Evolutionary conservation across 2,329 filamentous ascomycete genomes (phyloP).

Genomic region (Nemania bipapillata): DNA sequence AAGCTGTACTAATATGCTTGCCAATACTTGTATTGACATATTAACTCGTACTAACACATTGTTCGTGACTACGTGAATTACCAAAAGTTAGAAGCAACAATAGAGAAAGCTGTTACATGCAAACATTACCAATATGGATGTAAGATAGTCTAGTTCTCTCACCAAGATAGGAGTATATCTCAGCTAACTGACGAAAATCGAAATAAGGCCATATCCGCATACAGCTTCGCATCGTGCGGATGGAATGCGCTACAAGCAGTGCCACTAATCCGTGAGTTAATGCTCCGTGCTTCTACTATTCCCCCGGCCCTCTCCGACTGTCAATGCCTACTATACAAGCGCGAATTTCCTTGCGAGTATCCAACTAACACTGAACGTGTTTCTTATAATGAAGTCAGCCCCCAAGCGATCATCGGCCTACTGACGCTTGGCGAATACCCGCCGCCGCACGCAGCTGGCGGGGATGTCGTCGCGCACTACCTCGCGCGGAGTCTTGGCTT

Average conservation of each 20-base stretch:
- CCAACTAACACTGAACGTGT: conserved; percentile 5
- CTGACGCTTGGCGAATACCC: conserved; percentile 46
- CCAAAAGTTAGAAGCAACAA: not conserved
- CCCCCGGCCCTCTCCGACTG: not conserved
- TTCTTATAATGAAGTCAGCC: conserved; percentile 21
- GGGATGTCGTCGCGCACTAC: conserved; percentile 77
- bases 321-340: not conserved
- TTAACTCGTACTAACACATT: not conserved
- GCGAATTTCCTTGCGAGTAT: not conserved
- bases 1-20: not conserved
- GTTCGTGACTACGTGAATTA: not conserved
- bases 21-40: not conserved
- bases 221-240: conserved; percentile 63
- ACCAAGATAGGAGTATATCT: not conserved
- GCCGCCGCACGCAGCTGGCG: conserved; percentile 3
- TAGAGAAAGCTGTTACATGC: not conserved
- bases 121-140: conserved; percentile 44
- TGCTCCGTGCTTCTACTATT: not conserved
- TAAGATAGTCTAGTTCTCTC: conserved; percentile 29
- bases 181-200: not conserved
- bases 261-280: conserved; percentile 53
- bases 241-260: conserved; percentile 63
- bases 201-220: conserved; percentile 60
- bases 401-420: conserved; percentile 54
- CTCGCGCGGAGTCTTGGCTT: conserved; percentile 77